Base-by-base conservation (phyloP, 139 green algal species). In the Coccomyxa sp. region DNA sequence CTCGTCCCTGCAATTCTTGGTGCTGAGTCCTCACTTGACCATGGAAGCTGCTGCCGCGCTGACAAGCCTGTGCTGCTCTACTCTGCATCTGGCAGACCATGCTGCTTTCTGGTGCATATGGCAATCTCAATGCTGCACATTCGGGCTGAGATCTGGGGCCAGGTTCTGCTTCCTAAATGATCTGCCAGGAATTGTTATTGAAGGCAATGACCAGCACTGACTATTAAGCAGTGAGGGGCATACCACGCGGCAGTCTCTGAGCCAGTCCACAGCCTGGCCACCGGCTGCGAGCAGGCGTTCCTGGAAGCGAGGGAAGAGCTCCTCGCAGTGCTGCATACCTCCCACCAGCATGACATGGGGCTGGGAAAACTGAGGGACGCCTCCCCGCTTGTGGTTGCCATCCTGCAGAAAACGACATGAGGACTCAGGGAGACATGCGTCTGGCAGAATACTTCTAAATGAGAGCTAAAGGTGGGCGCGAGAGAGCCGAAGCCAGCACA, bases 321-420 rank as follows among this genome's bases (percentile, higher is more conserved):
- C 3, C 7, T 68, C 39, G 29, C 24, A 55, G 29, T 39, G 24
- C 6, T 40, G 24, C 73, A 77, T 24, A 18, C 73, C 73, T 0
- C 73, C 9, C 8, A 68, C 44, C 24, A 77, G 73, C 39, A 77
- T 38, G 14, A 68, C 8, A 39, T 77, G 73, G n/a, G 73, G 73
- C 34, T 77, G 73, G 39, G 39, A 14, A n/a, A 68, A 77, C 39
- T 77, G 73, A 34, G 73, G 37, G 39, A 77, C 73, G 8, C 73
- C 73, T 0, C 38, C 38, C 10, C 73, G 24, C 39, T 68, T 69
- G 70, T 36, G 39, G 18, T 39, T 55, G 35, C n/a, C 44, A 22
- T 50, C 35, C 70, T 54, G 35, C 70, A 27, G 14, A 14, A 27
- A 10, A 74, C 34, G 31, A 39, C 33, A 74, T 6, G 7, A 35